Base-by-base conservation (phyloP, 768 basidiomycete species). In the Lactifluus rugatus region DNA sequence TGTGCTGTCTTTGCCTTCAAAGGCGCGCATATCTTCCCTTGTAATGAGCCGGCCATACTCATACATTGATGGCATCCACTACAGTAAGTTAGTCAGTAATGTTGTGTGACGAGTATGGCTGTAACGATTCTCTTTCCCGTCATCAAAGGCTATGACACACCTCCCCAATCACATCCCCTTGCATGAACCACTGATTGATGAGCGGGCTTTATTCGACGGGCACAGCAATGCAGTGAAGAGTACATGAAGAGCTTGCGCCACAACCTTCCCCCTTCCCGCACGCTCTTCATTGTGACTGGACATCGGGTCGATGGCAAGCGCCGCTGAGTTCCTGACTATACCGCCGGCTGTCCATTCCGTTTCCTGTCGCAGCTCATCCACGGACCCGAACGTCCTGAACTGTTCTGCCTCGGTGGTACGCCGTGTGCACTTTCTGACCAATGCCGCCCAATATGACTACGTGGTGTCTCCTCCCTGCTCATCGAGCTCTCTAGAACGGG, bases 281-380 rank as follows among this genome's bases (percentile, higher is more conserved):
- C 64, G 28, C 28, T 31, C n/a, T n/a, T 31, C 28, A 31, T 9
- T 5, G 9, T 9, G 28, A 31, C 28, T 2, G 28, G 28, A 28
- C 28, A 28, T 28, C 28, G 28, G 9, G 28, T 31, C 28, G 9
- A 31, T 31, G 9, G 9, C 28, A 5, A 31, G 28, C 9, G 28
- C 28, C 9, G 28, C 28, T 31, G 28, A 31, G 28, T 31, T 9
- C 28, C 9, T 9, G 7, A 34, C 68, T 76, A 7, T 73, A 69
- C 41, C 73, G 72, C 31, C 72, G 70, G n/a, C 70, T 71, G 9
- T 81, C 80, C 3, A 64, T 77, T 0, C 82, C 81, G 1, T 90
- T 91, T 88, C 88, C 88, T 23, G 88, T 5, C 82, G 86, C 10
- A 87, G 89, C 0, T 76, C 81, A 0, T 87, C 87, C n/a, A 55